Percentiles rank a stretch among this genome's conserved stretches.
Conservation (phyloP, 495 filamentous ascomycete species). For the Penicillium nucicola region DNA sequence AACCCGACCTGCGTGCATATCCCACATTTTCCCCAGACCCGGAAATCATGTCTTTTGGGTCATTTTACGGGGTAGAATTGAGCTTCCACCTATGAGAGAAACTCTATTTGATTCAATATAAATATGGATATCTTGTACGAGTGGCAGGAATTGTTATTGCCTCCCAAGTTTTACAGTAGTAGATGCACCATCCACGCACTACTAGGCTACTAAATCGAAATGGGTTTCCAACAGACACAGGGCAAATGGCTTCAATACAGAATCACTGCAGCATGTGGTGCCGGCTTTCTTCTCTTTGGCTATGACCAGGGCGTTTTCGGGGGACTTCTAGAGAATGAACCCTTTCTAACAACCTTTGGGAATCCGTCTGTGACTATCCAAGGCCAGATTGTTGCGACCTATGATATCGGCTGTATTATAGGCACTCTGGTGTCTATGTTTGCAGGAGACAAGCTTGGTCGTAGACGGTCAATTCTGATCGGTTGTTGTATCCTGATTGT, state of each 20-base stretch:
- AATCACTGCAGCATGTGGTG: constrained; percentile 11
- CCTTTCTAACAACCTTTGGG: constrained; percentile 9
- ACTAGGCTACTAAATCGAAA: background rate
- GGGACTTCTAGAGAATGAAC: constrained; percentile 18
- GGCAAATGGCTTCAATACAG: constrained; percentile 8
- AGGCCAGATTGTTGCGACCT: constrained; percentile 13
- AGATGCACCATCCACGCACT: too few relatives aligned
- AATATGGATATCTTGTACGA: background rate
- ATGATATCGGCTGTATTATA: constrained; percentile 10
- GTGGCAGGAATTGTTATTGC: background rate
- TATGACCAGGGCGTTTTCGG: constrained; percentile 32
- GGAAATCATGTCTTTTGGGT: background rate
- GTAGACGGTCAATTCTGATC: constrained; percentile 46
- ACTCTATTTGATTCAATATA: background rate
- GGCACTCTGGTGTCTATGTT: constrained; percentile 5
- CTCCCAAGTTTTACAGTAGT: too few relatives aligned
- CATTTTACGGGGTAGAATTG: background rate
- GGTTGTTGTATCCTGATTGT: constrained; percentile 48
- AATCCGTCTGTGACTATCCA: constrained; percentile 8
- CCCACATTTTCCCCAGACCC: background rate
- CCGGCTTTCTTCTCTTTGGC: constrained; percentile 21
- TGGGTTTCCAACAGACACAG: background rate
- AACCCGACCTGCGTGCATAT: background rate
- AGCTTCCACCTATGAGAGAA: background rate
- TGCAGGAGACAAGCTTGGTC: constrained; percentile 42